Conservation (phyloP, 257 asterid genomes). For the Gentiana macrophylla region DNA sequence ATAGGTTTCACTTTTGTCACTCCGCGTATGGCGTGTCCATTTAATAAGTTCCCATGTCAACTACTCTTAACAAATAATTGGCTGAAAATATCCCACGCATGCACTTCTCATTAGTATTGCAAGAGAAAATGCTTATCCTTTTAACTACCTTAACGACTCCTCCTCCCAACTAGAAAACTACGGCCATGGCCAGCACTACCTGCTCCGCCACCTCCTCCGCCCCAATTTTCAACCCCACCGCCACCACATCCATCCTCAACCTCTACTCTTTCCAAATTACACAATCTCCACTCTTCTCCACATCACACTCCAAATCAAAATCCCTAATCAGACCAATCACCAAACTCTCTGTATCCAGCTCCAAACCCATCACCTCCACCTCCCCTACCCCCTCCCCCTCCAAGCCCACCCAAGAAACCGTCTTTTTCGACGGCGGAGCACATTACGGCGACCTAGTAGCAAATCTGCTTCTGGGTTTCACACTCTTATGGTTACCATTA, state of each 20-base stretch:
- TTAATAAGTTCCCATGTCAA: no score
- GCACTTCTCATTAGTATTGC: slow-evolving; percentile 15
- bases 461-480: slow-evolving; percentile 80
- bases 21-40: no score
- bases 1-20: no score
- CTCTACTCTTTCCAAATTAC: slow-evolving; percentile 19
- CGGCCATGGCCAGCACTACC: slow-evolving; percentile 28
- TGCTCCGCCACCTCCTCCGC: slow-evolving; percentile 21
- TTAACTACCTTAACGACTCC: slow-evolving; percentile 20
- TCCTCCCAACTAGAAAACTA: slow-evolving; percentile 19
- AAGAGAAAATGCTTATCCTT: slow-evolving; percentile 5
- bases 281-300: slow-evolving; percentile 19
- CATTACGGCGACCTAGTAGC: slow-evolving; percentile 96
- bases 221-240: slow-evolving; percentile 21
- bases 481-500: slow-evolving; percentile 86
- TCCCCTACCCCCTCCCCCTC: slow-evolving; percentile 24
- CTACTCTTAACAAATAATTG: background rate
- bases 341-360: slow-evolving; percentile 56
- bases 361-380: slow-evolving; percentile 37
- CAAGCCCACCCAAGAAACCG: slow-evolving; percentile 46
- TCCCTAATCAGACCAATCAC: slow-evolving; percentile 32
- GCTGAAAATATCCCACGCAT: slow-evolving; percentile 30
- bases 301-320: slow-evolving; percentile 13
- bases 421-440: slow-evolving; percentile 90
- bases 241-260: slow-evolving; percentile 17